These are phyloP conservation scores for Aspergillus aculeatus DNA, from an alignment of 2,329 filamentous ascomycete genomes.

Conservation along the genomic window DNA sequence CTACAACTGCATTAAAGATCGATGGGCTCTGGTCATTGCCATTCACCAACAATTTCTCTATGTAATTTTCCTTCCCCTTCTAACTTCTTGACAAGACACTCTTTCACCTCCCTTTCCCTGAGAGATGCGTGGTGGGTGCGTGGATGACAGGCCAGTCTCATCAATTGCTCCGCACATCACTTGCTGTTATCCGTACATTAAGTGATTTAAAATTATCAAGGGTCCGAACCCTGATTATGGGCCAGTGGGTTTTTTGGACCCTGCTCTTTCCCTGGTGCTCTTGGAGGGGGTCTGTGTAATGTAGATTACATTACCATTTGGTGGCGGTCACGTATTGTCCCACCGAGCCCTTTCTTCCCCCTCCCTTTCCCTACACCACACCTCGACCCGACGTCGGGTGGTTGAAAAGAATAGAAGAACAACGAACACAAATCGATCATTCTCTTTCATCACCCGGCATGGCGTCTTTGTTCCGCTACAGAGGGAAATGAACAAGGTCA, in stretches of 20 bases:
- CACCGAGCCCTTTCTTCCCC: neutral
- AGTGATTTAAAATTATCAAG: slow-evolving; percentile 5
- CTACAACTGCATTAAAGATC: no score
- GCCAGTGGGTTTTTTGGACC: slow-evolving; percentile 5
- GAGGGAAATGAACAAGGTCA: neutral
- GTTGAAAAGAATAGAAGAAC: neutral
- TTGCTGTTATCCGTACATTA: neutral
- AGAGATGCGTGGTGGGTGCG: neutral
- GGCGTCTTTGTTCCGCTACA: neutral
- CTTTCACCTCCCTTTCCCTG: slow-evolving; percentile 1
- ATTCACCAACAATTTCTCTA: no score
- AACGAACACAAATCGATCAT: neutral
- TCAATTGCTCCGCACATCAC: slow-evolving; percentile 3
- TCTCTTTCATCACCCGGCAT: neutral
- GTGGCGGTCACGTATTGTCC: slow-evolving; percentile 1
- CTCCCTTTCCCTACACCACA: neutral
- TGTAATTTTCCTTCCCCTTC: no score
- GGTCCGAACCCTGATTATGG: slow-evolving; percentile 8
- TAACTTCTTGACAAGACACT: neutral
- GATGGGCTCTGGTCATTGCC: no score
- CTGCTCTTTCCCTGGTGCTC: neutral
- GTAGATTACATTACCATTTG: neutral
- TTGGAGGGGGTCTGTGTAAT: neutral
- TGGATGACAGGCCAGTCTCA: neutral
- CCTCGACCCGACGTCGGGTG: neutral